phyloP scores from a whole-genome alignment of 257 asterid genomes.

The Rhazya stricta region DNA sequence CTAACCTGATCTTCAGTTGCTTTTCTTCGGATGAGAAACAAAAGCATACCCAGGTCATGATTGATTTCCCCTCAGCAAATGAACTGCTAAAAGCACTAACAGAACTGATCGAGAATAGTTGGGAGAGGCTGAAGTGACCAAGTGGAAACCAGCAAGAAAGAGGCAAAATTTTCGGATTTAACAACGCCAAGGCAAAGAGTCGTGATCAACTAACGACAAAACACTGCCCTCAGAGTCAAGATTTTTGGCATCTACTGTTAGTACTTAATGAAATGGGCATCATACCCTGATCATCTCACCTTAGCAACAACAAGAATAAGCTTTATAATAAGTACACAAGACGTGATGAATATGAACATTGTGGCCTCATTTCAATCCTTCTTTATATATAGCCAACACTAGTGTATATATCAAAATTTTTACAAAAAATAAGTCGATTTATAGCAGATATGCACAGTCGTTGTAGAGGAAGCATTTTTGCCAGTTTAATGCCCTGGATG shows the following conservation, averaged over 20 bases:
- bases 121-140: not conserved
- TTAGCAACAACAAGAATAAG: too few relatives aligned
- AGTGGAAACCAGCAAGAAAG: not conserved
- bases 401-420: too few relatives aligned
- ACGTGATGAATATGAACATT: too few relatives aligned
- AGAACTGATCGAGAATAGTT: not conserved
- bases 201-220: not conserved
- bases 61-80: constrained; percentile 5
- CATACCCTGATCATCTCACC: not conserved
- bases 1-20: constrained; percentile 15
- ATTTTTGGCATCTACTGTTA: not conserved
- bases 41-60: constrained; percentile 24
- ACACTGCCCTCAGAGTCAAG: not conserved
- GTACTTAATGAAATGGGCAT: not conserved
- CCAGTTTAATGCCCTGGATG: not conserved
- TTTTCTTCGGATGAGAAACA: constrained; percentile 24
- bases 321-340: too few relatives aligned
- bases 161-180: constrained; percentile 10
- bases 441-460: too few relatives aligned
- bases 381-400: too few relatives aligned
- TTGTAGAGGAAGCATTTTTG: not conserved
- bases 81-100: not conserved
- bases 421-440: too few relatives aligned
- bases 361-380: too few relatives aligned
- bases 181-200: not conserved